Percentiles rank a stretch among this genome's conserved stretches.
These are phyloP conservation scores for Aspergillus funiculosus DNA, from an alignment of 495 filamentous ascomycete species.

Conservation along the genomic window DNA sequence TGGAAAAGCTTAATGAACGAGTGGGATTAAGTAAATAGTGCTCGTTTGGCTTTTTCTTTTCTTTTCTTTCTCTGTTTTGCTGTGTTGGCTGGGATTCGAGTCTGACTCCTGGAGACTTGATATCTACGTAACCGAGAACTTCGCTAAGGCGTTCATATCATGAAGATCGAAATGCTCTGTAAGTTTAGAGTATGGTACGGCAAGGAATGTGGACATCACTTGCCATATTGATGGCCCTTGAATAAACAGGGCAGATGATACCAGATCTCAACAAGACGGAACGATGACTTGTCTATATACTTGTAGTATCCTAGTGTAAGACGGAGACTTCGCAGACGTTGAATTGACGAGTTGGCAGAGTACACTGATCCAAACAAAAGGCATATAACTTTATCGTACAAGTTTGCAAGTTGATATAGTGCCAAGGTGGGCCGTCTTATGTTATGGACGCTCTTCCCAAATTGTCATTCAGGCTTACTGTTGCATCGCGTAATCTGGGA, in stretches of 20 bases:
- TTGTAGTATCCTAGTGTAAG: neutral
- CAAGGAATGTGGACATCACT: slow-evolving; percentile 24
- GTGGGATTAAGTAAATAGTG: neutral
- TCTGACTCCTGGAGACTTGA: slow-evolving; percentile 27
- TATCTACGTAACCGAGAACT: slow-evolving; percentile 25
- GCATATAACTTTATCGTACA: too few species aligned
- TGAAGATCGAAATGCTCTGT: slow-evolving; percentile 22
- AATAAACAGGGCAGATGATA: neutral
- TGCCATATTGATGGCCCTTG: slow-evolving; percentile 9
- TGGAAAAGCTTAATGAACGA: neutral
- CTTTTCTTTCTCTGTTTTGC: neutral
- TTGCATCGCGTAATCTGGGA: too few species aligned
- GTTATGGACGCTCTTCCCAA: too few species aligned
- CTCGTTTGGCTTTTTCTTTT: too few species aligned
- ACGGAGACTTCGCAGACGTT: slow-evolving; percentile 12
- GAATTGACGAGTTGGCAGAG: neutral
- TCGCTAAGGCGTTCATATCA: slow-evolving; percentile 19
- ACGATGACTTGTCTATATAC: neutral
- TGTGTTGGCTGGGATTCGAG: too few species aligned
- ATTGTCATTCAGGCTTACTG: too few species aligned
- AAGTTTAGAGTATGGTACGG: slow-evolving; percentile 23
- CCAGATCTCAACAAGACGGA: too few species aligned
- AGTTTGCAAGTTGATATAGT: too few species aligned
- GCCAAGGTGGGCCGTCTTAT: too few species aligned
- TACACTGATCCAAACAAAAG: too few species aligned